phyloP scores from a whole-genome alignment of 75 land plant genomes.

The Selaginella tamariscina region DNA sequence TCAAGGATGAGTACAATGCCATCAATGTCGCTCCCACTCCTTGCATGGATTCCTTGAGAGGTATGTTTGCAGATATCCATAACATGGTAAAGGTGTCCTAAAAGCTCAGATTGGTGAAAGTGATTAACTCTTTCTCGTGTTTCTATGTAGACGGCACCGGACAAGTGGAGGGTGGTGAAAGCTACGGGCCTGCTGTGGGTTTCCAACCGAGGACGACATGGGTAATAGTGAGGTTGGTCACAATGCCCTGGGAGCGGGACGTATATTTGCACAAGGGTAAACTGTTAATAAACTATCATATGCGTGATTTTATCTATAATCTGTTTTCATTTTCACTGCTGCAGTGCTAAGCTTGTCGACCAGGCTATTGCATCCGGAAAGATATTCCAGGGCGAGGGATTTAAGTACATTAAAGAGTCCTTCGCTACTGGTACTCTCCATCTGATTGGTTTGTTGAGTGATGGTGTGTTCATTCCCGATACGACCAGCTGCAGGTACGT shows the following conservation, averaged over 20 bases:
- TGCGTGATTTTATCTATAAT: neutral
- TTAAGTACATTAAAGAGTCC: slow-evolving; percentile 62
- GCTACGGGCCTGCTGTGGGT: slow-evolving; percentile 96
- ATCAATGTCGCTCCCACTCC: slow-evolving; percentile 92
- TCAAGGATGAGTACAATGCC: slow-evolving; percentile 74
- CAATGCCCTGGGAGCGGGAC: slow-evolving; percentile 93
- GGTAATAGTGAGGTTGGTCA: slow-evolving; percentile 99
- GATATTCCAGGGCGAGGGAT: slow-evolving; percentile 76
- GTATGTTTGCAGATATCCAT: no score
- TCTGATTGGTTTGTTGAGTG: slow-evolving; percentile 88
- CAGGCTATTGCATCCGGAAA: slow-evolving; percentile 73
- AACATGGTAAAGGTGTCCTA: no score
- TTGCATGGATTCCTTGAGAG: slow-evolving; percentile 48
- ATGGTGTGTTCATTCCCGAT: slow-evolving; percentile 91
- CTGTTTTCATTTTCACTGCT: neutral
- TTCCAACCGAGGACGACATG: slow-evolving; percentile 97
- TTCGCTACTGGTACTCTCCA: slow-evolving; percentile 73
- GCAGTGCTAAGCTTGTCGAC: slow-evolving; percentile 90
- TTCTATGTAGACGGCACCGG: slow-evolving; percentile 52
- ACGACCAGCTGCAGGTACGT: slow-evolving; percentile 75
- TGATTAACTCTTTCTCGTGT: neutral
- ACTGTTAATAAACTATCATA: neutral
- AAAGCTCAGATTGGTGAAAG: no score
- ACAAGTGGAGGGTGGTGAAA: slow-evolving; percentile 63
- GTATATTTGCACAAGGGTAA: slow-evolving; percentile 90